Evolutionary conservation across 805 yeast genomes (phyloP).

Genomic region (Nakazawaea wickerhamii): DNA sequence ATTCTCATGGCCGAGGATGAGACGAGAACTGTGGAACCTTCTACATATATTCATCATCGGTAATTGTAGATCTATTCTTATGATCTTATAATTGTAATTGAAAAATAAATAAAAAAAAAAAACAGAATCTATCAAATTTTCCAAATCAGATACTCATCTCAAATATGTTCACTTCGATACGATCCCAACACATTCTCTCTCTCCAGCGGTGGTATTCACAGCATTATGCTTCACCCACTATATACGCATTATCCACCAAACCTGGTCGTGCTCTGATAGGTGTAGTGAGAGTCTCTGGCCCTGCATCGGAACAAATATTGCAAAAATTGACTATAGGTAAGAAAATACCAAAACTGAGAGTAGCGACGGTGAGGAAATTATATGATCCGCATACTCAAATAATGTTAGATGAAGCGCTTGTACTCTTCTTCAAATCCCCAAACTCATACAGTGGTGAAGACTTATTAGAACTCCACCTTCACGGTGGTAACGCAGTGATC

Average conservation of each 20-base stretch:
- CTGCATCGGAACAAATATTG: conserved; percentile 44
- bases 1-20: conserved; percentile 34
- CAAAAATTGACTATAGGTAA: conserved; percentile 37
- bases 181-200: no score
- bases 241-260: conserved; percentile 86
- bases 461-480: conserved; percentile 79
- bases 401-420: conserved; percentile 73
- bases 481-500: conserved; percentile 89
- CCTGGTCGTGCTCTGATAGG: conserved; percentile 82
- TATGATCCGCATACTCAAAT: conserved; percentile 33
- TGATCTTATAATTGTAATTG: no score
- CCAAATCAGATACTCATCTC: no score
- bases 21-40: background rate
- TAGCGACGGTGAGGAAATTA: conserved; percentile 54
- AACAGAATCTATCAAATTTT: no score
- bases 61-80: no score
- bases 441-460: conserved; percentile 92
- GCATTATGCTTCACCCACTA: conserved; percentile 46
- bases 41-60: background rate
- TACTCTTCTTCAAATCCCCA: conserved; percentile 66
- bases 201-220: background rate
- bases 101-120: no score
- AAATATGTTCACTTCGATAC: no score
- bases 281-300: conserved; percentile 78
- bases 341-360: conserved; percentile 40